phyloP scores from a whole-genome alignment of 768 basidiomycete genomes.

The Amanita rimosa region DNA sequence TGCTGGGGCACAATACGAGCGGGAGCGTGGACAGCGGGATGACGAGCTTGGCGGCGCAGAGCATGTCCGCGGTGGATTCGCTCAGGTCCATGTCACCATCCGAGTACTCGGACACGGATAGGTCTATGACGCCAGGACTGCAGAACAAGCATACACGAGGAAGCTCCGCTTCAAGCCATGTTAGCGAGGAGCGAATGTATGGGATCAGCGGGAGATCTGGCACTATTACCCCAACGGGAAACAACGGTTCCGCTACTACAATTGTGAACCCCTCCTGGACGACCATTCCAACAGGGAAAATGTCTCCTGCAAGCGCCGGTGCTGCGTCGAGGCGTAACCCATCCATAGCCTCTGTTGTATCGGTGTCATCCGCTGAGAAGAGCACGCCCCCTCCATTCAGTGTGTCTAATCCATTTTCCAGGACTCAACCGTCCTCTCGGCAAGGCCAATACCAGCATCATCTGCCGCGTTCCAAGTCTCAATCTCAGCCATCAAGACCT shows the following conservation, averaged over 20 bases:
- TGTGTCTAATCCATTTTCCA: background rate
- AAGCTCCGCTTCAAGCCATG: background rate
- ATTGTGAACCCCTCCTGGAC: conserved; percentile 10
- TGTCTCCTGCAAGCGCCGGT: conserved; percentile 18
- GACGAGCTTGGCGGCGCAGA: conserved; percentile 3
- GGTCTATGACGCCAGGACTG: conserved; percentile 27
- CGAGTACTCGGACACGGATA: conserved; percentile 36
- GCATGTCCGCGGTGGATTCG: conserved; percentile 13
- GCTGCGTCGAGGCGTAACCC: conserved; percentile 37
- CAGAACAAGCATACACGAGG: background rate
- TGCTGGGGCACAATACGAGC: background rate
- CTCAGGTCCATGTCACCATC: conserved; percentile 35
- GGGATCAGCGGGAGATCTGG: conserved; percentile 5
- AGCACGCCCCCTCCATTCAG: background rate
- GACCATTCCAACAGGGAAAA: conserved; percentile 15
- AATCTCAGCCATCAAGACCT: conserved; percentile 25
- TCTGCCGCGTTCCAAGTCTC: background rate
- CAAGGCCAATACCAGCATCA: background rate
- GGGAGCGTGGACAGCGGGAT: conserved; percentile 4
- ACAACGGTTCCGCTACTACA: background rate
- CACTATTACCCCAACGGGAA: conserved; percentile 9
- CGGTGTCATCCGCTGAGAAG: conserved; percentile 40
- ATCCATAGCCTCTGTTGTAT: conserved; percentile 68
- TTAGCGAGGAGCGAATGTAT: conserved; percentile 8
- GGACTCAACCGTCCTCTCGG: conserved; percentile 1